Percentiles rank a stretch among this genome's conserved stretches.
Conservation (phyloP, 805 yeast species). For the Saitoella complicata region DNA sequence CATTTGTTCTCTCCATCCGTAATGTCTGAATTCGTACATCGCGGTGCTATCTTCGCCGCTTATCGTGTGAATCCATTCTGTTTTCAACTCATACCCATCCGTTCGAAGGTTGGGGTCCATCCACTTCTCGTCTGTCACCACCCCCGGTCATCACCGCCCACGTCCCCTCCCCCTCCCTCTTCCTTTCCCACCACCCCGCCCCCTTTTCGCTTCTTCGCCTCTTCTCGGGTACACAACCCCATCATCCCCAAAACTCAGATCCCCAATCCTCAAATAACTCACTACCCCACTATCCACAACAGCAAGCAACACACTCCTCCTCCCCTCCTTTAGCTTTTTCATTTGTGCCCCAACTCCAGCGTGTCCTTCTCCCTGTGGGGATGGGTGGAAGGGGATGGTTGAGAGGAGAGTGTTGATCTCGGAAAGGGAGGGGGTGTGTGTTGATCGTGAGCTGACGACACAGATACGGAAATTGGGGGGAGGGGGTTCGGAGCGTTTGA, state of each 20-base stretch:
- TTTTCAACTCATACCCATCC: too few species aligned
- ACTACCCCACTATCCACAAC: conserved; percentile 61
- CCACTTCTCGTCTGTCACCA: too few species aligned
- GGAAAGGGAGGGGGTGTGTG: conserved; percentile 20
- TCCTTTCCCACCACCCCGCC: too few species aligned
- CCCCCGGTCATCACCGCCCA: too few species aligned
- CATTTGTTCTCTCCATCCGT: too few species aligned
- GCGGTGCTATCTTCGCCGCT: too few species aligned
- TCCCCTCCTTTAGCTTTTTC: conserved; percentile 35
- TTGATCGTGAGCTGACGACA: conserved; percentile 30
- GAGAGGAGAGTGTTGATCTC: conserved; percentile 22
- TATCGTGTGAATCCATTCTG: too few species aligned
- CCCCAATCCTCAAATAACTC: conserved; percentile 34
- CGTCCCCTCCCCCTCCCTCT: too few species aligned
- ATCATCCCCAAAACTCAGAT: conserved; percentile 17
- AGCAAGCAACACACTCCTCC: conserved; percentile 43
- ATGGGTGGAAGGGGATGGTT: conserved; percentile 10
- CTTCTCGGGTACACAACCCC: neutral
- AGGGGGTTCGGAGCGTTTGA: conserved; percentile 49
- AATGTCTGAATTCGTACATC: too few species aligned
- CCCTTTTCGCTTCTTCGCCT: too few species aligned
- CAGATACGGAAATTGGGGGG: conserved; percentile 63
- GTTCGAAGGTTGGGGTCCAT: too few species aligned
- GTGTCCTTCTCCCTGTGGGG: neutral
- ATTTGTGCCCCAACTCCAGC: conserved; percentile 6